Conservation (phyloP, 768 basidiomycete genomes). For the Mrakia gelida region DNA sequence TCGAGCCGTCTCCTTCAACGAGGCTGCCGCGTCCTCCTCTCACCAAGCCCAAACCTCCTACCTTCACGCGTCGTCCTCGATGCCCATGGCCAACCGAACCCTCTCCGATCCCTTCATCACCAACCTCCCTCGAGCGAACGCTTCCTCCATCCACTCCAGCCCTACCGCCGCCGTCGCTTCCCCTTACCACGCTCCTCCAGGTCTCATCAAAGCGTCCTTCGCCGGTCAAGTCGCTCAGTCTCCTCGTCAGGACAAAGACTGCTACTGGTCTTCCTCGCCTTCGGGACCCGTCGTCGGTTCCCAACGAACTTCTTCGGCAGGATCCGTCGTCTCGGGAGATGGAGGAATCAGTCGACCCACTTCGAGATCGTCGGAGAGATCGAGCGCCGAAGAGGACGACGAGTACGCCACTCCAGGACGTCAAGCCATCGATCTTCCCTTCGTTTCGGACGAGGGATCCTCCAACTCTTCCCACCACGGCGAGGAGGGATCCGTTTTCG, state of each 20-base stretch:
- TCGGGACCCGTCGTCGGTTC: background rate
- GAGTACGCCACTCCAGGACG: slow-evolving; percentile 15
- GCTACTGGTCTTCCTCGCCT: slow-evolving; percentile 24
- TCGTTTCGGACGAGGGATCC: slow-evolving; percentile 2
- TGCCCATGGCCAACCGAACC: background rate
- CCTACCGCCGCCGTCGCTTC: background rate
- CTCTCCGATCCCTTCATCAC: slow-evolving; percentile 21
- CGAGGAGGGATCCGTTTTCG: slow-evolving; percentile 3
- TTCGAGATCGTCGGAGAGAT: background rate
- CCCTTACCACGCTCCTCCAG: slow-evolving; percentile 2
- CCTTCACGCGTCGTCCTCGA: slow-evolving; percentile 14
- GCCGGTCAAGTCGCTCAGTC: slow-evolving; percentile 6
- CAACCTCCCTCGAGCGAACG: background rate
- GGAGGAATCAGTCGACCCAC: background rate
- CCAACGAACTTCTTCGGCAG: background rate
- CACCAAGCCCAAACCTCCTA: slow-evolving; percentile 10
- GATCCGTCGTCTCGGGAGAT: background rate
- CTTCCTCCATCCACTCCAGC: slow-evolving; percentile 13
- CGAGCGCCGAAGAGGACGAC: background rate
- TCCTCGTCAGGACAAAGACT: slow-evolving; percentile 18
- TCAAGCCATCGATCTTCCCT: background rate
- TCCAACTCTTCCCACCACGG: slow-evolving; percentile 15
- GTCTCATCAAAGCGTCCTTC: slow-evolving; percentile 1
- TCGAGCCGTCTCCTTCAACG: background rate
- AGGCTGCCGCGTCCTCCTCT: background rate